Evolutionary conservation across 305 asterid species (phyloP), one percentile per base, ranked within the genome.

Genomic region (Ilex paraguariensis): DNA sequence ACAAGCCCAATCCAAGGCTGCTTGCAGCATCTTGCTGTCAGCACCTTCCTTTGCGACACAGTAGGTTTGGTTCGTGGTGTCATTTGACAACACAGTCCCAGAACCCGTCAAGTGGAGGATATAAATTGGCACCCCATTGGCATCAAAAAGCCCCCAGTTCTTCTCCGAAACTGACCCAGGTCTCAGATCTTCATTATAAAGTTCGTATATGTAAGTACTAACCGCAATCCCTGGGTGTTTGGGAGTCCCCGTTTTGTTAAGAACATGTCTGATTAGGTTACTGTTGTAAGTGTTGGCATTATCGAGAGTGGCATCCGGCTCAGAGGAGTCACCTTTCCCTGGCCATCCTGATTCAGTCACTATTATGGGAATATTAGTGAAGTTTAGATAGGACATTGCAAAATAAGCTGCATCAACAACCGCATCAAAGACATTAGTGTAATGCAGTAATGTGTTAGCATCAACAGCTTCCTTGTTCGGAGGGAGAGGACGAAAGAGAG

Each of bases 321-420:
- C 74, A 3, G 53, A 21, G 16, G 69, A 57, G 60, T 67, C 74
- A 3, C 74, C 78, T 54, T 58, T 67, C 44, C 70, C 63, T 12
- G 78, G 78, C 78, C 78, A 73, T 14, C 78, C 78, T 7, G 78
- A 63, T 44, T 73, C 78, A 0, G 71, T 63, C 62, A 73, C 78
- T 15, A 64, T 5, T 15, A 73, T 51, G 3, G 78, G 74, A 16
- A 73, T 68, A 45, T 63, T 59, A 9, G 71, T 62, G 64, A 68
- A 73, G 53, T 73, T 73, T 21, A 73, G 66, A 50, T 64, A 62
- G 3, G 70, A 52, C 62, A 73, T 55, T 17, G 78, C 53, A 42
- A 55, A 63, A 57, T 73, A 68, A 16, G 70, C 70, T 11, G 78
- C 78, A 32, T 73, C 78, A 7, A 73, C 64, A 44, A 73, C 57